Evolutionary conservation across 192 early-diverging fungal species (phyloP), one percentile per base, ranked within the genome.

Genomic region (Jimgerdemannia flammicorona): DNA sequence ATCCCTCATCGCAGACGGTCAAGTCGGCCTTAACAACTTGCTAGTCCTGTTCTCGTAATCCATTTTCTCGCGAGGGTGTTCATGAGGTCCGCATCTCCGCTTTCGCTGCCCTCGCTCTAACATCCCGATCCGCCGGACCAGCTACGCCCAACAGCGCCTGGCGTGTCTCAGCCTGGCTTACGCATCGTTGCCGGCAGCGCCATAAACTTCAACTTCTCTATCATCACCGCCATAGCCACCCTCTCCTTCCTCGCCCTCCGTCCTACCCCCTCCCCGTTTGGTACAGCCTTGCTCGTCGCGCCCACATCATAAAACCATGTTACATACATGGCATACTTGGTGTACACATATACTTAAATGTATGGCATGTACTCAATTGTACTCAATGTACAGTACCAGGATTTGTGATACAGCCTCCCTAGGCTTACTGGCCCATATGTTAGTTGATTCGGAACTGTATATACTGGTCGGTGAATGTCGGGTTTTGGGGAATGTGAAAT

Each of bases 11-110:
- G 74, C 70, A 89, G 93, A n/a, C 74, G 9, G 69, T 96, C 3
- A 96, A 99, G 75, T 93, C 93, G 1, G 86, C 91, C 2, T 95
- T 75, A 90, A 94, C 72, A 93, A 91, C 75, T 84, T 96, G 18
- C 4, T n/a, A 11, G 19, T 54, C 59, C 71, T 71, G 7, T 69
- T 72, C 9, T 75, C 82, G 17, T 86, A 77, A 44, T 74, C 78
- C 40, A 69, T 74, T 44, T 19, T n/a, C n/a, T n/a, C 75, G 43
- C 75, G 75, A 43, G 59, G 43, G 72, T 75, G 43, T 71, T 84
- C 10, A 72, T 83, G 44, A 74, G 74, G 19, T 73, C 78, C 14
- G 43, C 44, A 74, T 75, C 41, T 40, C 41, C 17, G 9, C 20
- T 42, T 8, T 75, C 4, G 73, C 77, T 73, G 76, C 76, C 8